Conservation (phyloP, 177 flowering plant species). For the Vitis hybrid region DNA sequence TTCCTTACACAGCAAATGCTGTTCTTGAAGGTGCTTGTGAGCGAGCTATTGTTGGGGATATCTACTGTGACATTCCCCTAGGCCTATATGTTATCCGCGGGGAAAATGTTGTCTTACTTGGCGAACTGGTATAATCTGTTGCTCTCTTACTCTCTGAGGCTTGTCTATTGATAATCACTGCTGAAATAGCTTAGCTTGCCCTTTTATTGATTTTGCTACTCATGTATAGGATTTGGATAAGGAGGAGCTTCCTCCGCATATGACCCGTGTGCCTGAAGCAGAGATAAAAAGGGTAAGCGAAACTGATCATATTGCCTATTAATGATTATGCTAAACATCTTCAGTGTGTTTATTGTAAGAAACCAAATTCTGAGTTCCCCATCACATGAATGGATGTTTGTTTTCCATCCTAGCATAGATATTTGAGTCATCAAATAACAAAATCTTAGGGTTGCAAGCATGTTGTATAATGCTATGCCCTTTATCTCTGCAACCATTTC, state of each 20-base stretch:
- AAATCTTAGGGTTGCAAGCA: too few species aligned
- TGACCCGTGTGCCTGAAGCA: constrained; percentile 29
- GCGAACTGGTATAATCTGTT: constrained; percentile 62
- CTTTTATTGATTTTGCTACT: not conserved
- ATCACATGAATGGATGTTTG: too few species aligned
- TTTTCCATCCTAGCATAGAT: too few species aligned
- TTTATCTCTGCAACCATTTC: too few species aligned
- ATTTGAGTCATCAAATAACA: too few species aligned
- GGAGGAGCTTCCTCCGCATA: constrained; percentile 34
- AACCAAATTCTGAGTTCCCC: too few species aligned
- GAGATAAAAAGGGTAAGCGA: constrained; percentile 24
- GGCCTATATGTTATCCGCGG: constrained; percentile 90
- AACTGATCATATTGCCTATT: not conserved
- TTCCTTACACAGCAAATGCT: constrained; percentile 60
- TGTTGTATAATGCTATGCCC: too few species aligned
- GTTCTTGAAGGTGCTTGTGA: constrained; percentile 90
- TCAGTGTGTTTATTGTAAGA: too few species aligned
- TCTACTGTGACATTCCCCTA: constrained; percentile 72
- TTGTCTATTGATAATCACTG: not conserved
- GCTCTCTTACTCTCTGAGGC: not conserved
- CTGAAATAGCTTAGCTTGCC: too few species aligned
- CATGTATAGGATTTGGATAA: constrained; percentile 19
- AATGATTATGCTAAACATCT: not conserved
- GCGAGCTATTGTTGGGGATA: constrained; percentile 80
- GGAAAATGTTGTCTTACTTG: constrained; percentile 84